A percentile compares a stretch with the other conserved stretches of the same genome.
phyloP scores from a whole-genome alignment of 495 filamentous ascomycete genomes.

The Annulohypoxylon maeteangense region DNA sequence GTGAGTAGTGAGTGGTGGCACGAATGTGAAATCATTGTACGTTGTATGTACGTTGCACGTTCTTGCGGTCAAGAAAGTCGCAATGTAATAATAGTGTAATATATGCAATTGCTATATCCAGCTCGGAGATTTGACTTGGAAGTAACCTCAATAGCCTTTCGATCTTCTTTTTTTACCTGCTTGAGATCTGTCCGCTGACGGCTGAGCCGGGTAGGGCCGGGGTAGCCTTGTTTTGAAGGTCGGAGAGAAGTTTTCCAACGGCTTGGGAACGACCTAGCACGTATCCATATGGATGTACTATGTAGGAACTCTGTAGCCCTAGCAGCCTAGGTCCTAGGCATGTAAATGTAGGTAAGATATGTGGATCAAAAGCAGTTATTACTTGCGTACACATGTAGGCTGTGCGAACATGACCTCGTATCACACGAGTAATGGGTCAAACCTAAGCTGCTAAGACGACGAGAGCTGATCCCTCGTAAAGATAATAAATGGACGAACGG shows the following conservation, averaged over 20 bases:
- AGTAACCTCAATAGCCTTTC: slow-evolving; percentile 1
- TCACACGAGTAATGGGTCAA: slow-evolving; percentile 33
- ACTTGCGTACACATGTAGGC: slow-evolving; percentile 16
- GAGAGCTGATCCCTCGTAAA: slow-evolving; percentile 18
- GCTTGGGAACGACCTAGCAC: too few species aligned
- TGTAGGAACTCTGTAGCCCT: slow-evolving; percentile 12
- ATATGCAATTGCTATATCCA: background rate
- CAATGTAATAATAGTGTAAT: slow-evolving; percentile 2
- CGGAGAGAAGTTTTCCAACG: slow-evolving; percentile 43
- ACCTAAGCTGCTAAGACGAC: slow-evolving; percentile 2
- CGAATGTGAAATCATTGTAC: background rate
- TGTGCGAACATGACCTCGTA: slow-evolving; percentile 36
- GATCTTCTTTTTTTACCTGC: slow-evolving; percentile 9
- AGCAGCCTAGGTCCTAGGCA: background rate
- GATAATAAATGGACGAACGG: slow-evolving; percentile 10
- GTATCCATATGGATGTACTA: too few species aligned
- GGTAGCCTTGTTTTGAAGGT: slow-evolving; percentile 32
- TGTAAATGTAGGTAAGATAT: slow-evolving; percentile 30
- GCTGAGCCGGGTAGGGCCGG: slow-evolving; percentile 26
- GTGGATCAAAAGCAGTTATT: slow-evolving; percentile 27
- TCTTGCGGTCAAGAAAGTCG: slow-evolving; percentile 20
- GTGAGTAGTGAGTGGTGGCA: too few species aligned
- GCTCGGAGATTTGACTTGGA: slow-evolving; percentile 15
- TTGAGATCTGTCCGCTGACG: slow-evolving; percentile 11
- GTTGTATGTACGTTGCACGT: background rate